These are phyloP conservation scores for Leonotis leonurus DNA, from an alignment of 257 asterid species.

Conservation along the genomic window DNA sequence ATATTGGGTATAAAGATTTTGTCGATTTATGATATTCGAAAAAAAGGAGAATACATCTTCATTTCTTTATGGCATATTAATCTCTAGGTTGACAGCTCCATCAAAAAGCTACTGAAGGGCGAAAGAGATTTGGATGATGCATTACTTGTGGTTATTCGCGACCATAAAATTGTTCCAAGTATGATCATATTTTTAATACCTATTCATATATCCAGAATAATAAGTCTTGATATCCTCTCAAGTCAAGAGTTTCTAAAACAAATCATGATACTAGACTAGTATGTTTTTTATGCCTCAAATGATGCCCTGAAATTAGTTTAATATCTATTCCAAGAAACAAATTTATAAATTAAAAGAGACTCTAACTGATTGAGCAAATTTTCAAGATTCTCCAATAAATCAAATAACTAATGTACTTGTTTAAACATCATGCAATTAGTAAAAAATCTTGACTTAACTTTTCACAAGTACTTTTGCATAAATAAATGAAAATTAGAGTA, in stretches of 20 bases:
- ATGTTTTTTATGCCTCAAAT: too few species aligned
- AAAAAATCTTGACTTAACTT: background rate
- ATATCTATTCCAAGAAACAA: too few species aligned
- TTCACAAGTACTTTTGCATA: too few species aligned
- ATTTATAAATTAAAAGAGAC: too few species aligned
- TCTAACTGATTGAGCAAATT: too few species aligned
- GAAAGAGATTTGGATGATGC: conserved; percentile 67
- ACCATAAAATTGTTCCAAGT: conserved; percentile 82
- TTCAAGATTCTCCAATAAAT: too few species aligned
- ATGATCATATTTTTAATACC: conserved; percentile 18
- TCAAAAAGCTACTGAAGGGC: conserved; percentile 55
- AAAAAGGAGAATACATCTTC: background rate
- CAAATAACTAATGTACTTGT: too few species aligned
- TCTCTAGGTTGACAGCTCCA: conserved; percentile 59
- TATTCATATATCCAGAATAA: background rate
- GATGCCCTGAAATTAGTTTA: too few species aligned
- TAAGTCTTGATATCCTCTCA: background rate
- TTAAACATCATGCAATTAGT: conserved; percentile 8
- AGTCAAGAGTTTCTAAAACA: too few species aligned
- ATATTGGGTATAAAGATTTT: too few species aligned
- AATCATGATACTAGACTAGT: too few species aligned
- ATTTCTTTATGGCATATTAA: conserved; percentile 3
- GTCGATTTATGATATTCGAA: too few species aligned
- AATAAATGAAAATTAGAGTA: background rate
- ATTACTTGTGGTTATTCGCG: conserved; percentile 65